A percentile compares a stretch with the other conserved stretches of the same genome.
phyloP scores from a whole-genome alignment of 495 filamentous ascomycete species.

The Tuber borchii region DNA sequence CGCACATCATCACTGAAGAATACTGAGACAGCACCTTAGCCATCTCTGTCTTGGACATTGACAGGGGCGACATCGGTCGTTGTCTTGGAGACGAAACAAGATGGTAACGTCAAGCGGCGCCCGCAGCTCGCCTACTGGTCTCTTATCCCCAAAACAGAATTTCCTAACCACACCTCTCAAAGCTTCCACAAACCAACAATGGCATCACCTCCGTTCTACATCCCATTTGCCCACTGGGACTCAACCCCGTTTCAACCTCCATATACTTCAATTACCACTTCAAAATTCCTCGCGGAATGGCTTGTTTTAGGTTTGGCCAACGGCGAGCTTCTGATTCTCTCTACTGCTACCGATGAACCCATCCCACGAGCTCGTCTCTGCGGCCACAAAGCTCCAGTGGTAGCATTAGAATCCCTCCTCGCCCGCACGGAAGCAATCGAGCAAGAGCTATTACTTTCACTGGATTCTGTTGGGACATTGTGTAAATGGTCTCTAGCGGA shows the following conservation, averaged over 20 bases:
- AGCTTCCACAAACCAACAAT: slow-evolving; percentile 18
- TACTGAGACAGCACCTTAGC: no score
- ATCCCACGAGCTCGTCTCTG: slow-evolving; percentile 23
- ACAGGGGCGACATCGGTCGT: no score
- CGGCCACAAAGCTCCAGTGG: slow-evolving; percentile 24
- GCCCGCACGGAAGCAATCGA: slow-evolving; percentile 7
- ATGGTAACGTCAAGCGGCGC: slow-evolving; percentile 26
- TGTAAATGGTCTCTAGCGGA: slow-evolving; percentile 30
- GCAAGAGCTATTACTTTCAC: slow-evolving; percentile 21
- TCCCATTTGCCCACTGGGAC: slow-evolving; percentile 38
- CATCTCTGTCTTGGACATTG: no score
- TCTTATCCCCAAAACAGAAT: slow-evolving; percentile 17
- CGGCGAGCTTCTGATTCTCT: slow-evolving; percentile 28
- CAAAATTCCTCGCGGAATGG: slow-evolving; percentile 17
- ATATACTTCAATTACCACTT: slow-evolving; percentile 16
- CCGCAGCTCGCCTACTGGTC: neutral
- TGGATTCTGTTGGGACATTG: slow-evolving; percentile 20
- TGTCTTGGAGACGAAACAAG: no score
- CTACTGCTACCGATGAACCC: neutral
- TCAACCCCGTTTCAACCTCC: slow-evolving; percentile 17
- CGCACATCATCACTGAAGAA: no score
- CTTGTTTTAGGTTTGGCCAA: slow-evolving; percentile 36
- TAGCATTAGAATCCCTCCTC: slow-evolving; percentile 19
- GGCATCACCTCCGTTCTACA: slow-evolving; percentile 31
- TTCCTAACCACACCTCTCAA: slow-evolving; percentile 20